Evolutionary conservation across 2,329 filamentous ascomycete genomes (phyloP), one percentile per base, ranked within the genome.

Genomic region (Aureobasidium uvarum): DNA sequence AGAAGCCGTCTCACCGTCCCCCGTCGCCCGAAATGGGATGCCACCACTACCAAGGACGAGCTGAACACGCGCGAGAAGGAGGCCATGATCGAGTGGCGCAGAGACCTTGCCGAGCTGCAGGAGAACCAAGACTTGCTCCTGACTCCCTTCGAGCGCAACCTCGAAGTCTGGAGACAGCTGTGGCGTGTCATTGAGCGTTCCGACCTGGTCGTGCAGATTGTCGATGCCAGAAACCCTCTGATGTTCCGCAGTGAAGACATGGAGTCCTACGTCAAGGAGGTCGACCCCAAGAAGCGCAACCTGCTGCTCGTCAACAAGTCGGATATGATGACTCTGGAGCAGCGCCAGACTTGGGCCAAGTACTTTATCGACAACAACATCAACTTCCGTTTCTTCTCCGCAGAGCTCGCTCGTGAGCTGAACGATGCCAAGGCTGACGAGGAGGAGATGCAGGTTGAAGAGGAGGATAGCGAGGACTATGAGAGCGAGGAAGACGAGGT

Each of bases 111-210:
- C 0, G 93, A 98, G 76, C 79, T 99, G 63, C 91, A 97, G 74
- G 94, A 99, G 80, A 92, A 90, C 73, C 89, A 97, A 66, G 95
- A 99, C 76, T 79, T 99, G 65, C 84, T 99, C 64, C 93, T 99
- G 91, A 99, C 95, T 0, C 95, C 95, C 0, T 99, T 99, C 73
- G 95, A 99, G 82, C 86, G 95, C 67, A 99, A 99, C 75, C 75
- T 99, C 68, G 96, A 99, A 74, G 95, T 99, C 33, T 99, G 95
- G 95, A 87, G 95, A 75, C 95, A 99, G 78, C 75, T 99, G 71
- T 99, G 95, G 95, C 87, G 95, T 79, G 95, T 99, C 66, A 97
- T 99, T 72, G 95, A 99, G 81, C 85, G 95, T 67, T 97, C 92
- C 18, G 95, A 99, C 77, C 81, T 99, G 46, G 86, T 99, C 3